phyloP scores from a whole-genome alignment of 129 eudicot genomes.

The Kitagawia praeruptora region DNA sequence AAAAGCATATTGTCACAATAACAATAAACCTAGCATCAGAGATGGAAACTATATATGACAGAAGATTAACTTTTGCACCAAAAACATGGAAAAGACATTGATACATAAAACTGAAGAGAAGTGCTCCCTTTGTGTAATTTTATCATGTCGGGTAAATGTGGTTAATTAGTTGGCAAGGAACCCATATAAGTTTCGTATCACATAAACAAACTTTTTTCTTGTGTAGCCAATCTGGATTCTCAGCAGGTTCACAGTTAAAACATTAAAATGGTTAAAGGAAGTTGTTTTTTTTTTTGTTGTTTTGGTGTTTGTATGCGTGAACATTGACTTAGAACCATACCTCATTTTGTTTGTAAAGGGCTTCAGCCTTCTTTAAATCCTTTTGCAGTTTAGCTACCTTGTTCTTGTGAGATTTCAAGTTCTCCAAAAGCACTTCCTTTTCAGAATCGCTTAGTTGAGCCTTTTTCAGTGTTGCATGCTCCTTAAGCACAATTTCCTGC shows the following conservation, averaged over 20 bases:
- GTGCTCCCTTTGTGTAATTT: not conserved
- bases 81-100: not conserved
- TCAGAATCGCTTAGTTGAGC: conserved; percentile 21
- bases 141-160: not conserved
- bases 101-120: not conserved
- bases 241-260: not conserved
- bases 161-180: not conserved
- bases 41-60: not conserved
- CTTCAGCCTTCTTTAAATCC: conserved; percentile 34
- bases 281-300: not conserved
- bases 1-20: not conserved
- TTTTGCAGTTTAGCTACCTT: conserved; percentile 14
- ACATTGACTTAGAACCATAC: conserved; percentile 20
- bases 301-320: not conserved
- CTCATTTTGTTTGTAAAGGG: conserved; percentile 31
- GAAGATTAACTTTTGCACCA: not conserved
- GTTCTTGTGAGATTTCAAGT: conserved; percentile 21
- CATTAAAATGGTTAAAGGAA: not conserved
- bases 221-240: not conserved
- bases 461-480: conserved; percentile 32
- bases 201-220: not conserved
- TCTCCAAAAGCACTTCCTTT: conserved; percentile 36
- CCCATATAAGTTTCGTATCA: not conserved
- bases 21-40: not conserved
- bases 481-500: conserved; percentile 31